A percentile compares a stretch with the other conserved stretches of the same genome.
phyloP scores from a whole-genome alignment of 139 green algal genomes.

The Micromonas pusilla region DNA sequence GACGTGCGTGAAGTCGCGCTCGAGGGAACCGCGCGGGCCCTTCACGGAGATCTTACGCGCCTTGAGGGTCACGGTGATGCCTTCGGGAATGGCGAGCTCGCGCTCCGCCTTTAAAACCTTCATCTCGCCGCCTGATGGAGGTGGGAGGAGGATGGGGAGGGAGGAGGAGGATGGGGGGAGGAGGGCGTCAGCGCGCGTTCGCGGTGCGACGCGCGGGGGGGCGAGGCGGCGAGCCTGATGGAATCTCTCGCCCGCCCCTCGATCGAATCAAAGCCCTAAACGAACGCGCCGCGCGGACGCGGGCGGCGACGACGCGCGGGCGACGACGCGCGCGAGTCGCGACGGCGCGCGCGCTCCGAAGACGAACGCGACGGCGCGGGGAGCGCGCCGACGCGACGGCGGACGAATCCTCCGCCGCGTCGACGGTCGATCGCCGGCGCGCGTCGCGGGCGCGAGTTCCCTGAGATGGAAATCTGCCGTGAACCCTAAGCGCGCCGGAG shows the following conservation, averaged over 20 bases:
- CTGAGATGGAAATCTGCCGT: too few relatives aligned
- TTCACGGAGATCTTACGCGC: conserved; percentile 40
- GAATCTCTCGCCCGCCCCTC: background rate
- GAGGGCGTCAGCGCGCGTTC: background rate
- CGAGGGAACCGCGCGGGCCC: conserved; percentile 35
- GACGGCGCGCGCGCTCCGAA: background rate
- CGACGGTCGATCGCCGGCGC: too few relatives aligned
- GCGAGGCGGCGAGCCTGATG: background rate
- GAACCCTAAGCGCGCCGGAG: too few relatives aligned
- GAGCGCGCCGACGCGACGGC: too few relatives aligned
- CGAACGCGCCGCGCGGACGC: background rate
- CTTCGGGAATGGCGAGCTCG: conserved; percentile 39
- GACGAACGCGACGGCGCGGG: background rate
- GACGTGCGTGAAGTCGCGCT: conserved; percentile 27
- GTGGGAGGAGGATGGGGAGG: background rate
- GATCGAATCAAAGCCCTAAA: background rate
- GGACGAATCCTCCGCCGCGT: too few relatives aligned
- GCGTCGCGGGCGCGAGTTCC: too few relatives aligned
- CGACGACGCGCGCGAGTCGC: background rate
- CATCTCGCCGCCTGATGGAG: conserved; percentile 18
- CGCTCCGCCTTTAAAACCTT: conserved; percentile 5
- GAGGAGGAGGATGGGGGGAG: background rate
- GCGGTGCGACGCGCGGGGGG: background rate
- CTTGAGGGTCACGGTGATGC: conserved; percentile 37
- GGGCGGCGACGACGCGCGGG: background rate